These are phyloP conservation scores for Prunus mongolica DNA, from an alignment of 306 rosid genomes.

Conservation along the genomic window DNA sequence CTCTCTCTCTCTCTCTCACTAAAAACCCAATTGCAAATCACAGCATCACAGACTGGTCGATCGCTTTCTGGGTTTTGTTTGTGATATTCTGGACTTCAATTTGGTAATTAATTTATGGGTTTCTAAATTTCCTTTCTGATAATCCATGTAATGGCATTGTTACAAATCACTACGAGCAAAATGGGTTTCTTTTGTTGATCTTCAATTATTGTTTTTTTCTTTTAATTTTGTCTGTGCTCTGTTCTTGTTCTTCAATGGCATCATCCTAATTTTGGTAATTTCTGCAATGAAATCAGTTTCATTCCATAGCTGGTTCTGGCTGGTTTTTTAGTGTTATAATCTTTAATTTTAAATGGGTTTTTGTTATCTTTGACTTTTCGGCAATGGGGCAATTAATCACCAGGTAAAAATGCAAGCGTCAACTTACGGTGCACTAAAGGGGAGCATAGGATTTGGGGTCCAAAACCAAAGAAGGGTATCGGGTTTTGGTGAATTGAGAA, in stretches of 20 bases:
- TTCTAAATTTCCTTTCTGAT: not conserved
- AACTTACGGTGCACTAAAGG: conserved; percentile 38
- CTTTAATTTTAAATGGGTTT: not conserved
- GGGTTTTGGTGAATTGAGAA: conserved; percentile 39
- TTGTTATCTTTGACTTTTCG: conserved; percentile 9
- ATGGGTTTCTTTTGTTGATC: not conserved
- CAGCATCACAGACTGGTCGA: not conserved
- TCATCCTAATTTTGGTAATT: not conserved
- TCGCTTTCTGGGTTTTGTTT: conserved; percentile 17
- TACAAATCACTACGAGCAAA: not conserved
- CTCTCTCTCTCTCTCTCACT: not conserved
- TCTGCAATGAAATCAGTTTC: not conserved
- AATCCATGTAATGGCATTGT: not conserved
- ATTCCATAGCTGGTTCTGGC: no score
- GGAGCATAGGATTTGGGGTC: conserved; percentile 39
- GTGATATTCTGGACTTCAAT: not conserved
- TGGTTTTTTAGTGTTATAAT: not conserved
- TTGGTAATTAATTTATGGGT: conserved; percentile 2
- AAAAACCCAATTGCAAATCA: not conserved
- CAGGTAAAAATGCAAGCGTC: conserved; percentile 66
- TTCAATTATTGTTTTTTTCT: no score
- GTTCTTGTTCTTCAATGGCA: not conserved
- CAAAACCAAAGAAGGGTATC: conserved; percentile 34
- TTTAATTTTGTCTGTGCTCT: not conserved
- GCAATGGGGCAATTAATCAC: conserved; percentile 4